phyloP scores from a whole-genome alignment of 768 basidiomycete species.

The Agaricus subrufescens region DNA sequence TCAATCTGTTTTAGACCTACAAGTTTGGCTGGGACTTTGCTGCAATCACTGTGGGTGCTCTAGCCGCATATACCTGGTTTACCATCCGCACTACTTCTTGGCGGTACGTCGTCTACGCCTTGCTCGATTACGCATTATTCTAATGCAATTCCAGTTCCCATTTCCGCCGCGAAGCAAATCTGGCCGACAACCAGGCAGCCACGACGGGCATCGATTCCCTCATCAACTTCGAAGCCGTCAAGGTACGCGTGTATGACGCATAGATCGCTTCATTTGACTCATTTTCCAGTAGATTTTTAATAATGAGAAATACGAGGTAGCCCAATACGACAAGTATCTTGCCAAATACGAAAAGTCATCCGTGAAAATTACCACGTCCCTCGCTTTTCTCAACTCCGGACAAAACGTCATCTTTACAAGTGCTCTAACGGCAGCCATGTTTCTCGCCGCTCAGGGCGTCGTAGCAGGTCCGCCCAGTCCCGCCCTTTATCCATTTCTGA shows the following conservation, averaged over 20 bases:
- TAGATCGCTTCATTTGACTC: not conserved
- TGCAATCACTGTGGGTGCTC: slow-evolving; percentile 77
- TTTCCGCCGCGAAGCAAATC: slow-evolving; percentile 92
- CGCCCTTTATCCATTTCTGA: not conserved
- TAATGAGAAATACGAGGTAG: slow-evolving; percentile 89
- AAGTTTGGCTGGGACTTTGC: slow-evolving; percentile 99
- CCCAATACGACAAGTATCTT: slow-evolving; percentile 89
- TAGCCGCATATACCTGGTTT: slow-evolving; percentile 95
- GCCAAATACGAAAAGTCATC: slow-evolving; percentile 86
- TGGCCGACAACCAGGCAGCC: slow-evolving; percentile 95
- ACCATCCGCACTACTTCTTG: slow-evolving; percentile 95
- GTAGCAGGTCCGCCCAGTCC: slow-evolving; percentile 64
- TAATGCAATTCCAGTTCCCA: slow-evolving; percentile 46
- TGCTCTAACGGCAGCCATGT: slow-evolving; percentile 93
- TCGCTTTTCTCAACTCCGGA: slow-evolving; percentile 92
- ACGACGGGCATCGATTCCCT: slow-evolving; percentile 91
- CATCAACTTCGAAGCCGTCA: slow-evolving; percentile 98
- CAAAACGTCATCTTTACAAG: slow-evolving; percentile 96
- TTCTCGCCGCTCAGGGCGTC: slow-evolving; percentile 92
- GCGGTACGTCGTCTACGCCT: slow-evolving; percentile 49
- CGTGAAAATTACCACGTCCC: slow-evolving; percentile 90
- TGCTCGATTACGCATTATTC: not conserved
- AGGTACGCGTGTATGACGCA: slow-evolving; percentile 43
- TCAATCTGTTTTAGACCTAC: slow-evolving; percentile 61
- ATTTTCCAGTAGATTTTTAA: slow-evolving; percentile 76